phyloP scores from a whole-genome alignment of 495 filamentous ascomycete genomes.

The Geopyxis carbonaria region DNA sequence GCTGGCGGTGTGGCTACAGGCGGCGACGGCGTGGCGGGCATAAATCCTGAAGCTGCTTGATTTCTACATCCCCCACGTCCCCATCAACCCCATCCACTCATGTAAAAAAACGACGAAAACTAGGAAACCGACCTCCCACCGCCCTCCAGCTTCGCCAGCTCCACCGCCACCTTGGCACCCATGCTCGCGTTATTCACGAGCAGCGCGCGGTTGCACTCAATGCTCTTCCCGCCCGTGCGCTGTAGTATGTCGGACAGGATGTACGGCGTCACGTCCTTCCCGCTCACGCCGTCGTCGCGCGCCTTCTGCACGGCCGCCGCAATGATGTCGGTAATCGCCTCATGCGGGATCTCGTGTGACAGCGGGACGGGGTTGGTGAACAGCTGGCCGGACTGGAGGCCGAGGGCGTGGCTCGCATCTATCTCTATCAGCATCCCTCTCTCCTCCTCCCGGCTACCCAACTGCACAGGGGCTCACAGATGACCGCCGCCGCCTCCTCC shows the following conservation, averaged over 20 bases:
- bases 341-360: conserved; percentile 48
- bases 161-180: conserved; percentile 62
- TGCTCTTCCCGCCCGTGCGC: conserved; percentile 53
- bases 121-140: conserved; percentile 13
- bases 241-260: conserved; percentile 67
- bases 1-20: neutral
- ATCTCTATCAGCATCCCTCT: conserved; percentile 3
- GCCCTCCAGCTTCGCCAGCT: conserved; percentile 48
- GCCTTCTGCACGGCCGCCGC: conserved; percentile 56
- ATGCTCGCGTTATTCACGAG: conserved; percentile 64
- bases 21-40: neutral
- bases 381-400: conserved; percentile 53
- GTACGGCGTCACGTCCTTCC: conserved; percentile 77
- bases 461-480: conserved; percentile 38
- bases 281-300: conserved; percentile 45
- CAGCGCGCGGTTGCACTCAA: conserved; percentile 58
- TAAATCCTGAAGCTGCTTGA: neutral
- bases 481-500: conserved; percentile 67
- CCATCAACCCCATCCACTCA: neutral
- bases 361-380: conserved; percentile 80
- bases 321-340: conserved; percentile 59
- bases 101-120: conserved; percentile 1
- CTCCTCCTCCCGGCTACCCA: neutral
- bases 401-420: conserved; percentile 44
- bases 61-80: neutral